Base-by-base conservation (phyloP, 495 filamentous ascomycete species). In the Podospora conica region DNA sequence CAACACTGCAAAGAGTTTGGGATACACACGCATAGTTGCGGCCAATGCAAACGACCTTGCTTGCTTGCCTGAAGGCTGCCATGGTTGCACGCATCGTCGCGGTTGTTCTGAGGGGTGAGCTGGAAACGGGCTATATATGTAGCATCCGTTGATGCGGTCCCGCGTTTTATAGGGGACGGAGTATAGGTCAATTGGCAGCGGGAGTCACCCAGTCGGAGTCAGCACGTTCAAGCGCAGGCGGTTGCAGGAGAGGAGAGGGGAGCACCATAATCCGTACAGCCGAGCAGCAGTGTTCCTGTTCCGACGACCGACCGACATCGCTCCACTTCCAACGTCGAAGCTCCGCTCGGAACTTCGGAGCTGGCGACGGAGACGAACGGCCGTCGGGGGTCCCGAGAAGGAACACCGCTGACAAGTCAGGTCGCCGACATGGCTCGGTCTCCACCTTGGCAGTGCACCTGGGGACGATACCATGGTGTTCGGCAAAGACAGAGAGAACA, bases 1-100 rank as follows among this genome's bases (percentile, higher is more conserved):
- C 48, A 9, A 55, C 48, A 54, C 8, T 40, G 29, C 9, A 10
- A 33, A 40, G 24, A 21, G 58, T 20, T 11, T 28, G 24, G 40
- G 64, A 66, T 68, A 84, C 90, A 66, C 80, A 96, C 91, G 92
- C 93, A 84, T 96, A 98, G 80, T 98, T 98, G 68, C 95, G 86
- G 71, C 96, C 95, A 77, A 99, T 96, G 82, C 95, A 98, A 76
- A 97, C 90, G 66, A 98, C 87, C 81, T 97, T 96, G 71, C 88
- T 85, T 70, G 88, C 89, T 67, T 90, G 89, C 75, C 84, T 85
- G 56, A 89, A 74, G 11, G 85, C 84, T 61, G 86, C 79, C 82
- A 86, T 84, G 60, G 82, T 82, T 61, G 81, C 77, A 71, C 77
- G 75, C 62, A 82, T 71, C 57, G 78, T 33, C 24, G 71, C 69